Evolutionary conservation across 1,284 basidiomycete species (phyloP), one percentile per base, ranked within the genome.

Genomic region (Malassezia yamatoensis): DNA sequence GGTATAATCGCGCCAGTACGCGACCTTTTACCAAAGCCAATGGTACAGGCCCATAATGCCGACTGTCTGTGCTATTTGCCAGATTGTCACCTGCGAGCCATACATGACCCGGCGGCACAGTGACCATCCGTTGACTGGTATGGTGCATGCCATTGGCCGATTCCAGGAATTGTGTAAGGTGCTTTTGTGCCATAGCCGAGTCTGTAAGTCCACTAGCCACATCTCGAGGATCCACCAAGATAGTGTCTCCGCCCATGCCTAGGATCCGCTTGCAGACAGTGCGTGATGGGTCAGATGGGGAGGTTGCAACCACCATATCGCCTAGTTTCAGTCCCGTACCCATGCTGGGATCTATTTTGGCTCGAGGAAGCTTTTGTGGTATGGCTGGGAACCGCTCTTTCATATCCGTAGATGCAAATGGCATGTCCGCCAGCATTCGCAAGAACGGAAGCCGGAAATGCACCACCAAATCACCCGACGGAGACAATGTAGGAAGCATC

Each of bases 1-100:
- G 55, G 44, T 58, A 58, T 39, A 52, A 11, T 10, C 51, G 55
- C 20, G 85, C 87, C 50, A 85, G 68, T 8, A 94, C 78, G 66
- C 81, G 86, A 1, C 86, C 88, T 62, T 83, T 81, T 29, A 96
- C 78, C 44, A 96, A 78, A 2, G 83, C 86, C 59, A 90, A 80
- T 0, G 93, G 85, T 0, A 98, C 85, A 6, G 93, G 91, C 0
- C 93, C 93, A 76, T 96, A 96, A 40, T 81, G 78, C 54, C 91
- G 80, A 29, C 90, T 96, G 76, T 96, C 93, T 9, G 84, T 83
- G 41, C 88, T 90, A 64, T 81, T 82, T 32, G 81, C 79, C 54
- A 86, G 78, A 66, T 98, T 98, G 78, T 98, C 93, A 12, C 93
- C 93, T 29, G 80, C 82, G 41, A 94, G 79, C 91, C 91, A 98